Conservation (phyloP, 2,329 filamentous ascomycete genomes). For the Botryotinia globosa region DNA sequence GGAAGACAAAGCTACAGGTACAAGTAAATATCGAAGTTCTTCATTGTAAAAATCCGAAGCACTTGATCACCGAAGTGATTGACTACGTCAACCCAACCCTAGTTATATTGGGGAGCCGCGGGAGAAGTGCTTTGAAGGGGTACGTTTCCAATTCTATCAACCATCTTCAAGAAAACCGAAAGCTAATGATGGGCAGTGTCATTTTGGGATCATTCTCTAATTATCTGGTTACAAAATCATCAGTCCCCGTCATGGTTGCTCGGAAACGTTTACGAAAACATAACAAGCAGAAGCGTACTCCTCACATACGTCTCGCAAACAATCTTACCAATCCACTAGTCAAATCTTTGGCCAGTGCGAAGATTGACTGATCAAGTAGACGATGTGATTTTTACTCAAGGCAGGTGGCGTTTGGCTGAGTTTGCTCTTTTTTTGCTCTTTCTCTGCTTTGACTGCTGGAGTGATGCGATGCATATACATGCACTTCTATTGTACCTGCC, state of each 20-base stretch:
- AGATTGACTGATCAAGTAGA: slow-evolving; percentile 21
- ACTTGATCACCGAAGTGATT: slow-evolving; percentile 96
- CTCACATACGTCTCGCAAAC: slow-evolving; percentile 72
- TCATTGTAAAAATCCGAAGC: slow-evolving; percentile 96
- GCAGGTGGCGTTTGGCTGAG: neutral
- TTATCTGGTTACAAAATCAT: slow-evolving; percentile 94
- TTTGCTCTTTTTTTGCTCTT: neutral
- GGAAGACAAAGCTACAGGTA: slow-evolving; percentile 90
- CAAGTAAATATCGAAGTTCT: slow-evolving; percentile 93
- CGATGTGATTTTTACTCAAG: neutral
- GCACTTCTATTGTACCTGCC: neutral
- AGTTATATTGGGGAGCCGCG: slow-evolving; percentile 88
- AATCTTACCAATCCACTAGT: slow-evolving; percentile 65
- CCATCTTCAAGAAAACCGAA: slow-evolving; percentile 6
- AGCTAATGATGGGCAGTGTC: slow-evolving; percentile 56
- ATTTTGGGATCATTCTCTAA: slow-evolving; percentile 96
- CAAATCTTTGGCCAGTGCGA: slow-evolving; percentile 21
- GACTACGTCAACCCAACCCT: slow-evolving; percentile 88
- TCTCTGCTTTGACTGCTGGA: neutral
- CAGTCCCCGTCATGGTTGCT: slow-evolving; percentile 96
- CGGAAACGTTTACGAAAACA: slow-evolving; percentile 86
- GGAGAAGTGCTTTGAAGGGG: slow-evolving; percentile 90
- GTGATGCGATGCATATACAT: neutral
- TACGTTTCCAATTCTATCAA: slow-evolving; percentile 44
- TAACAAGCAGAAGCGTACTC: slow-evolving; percentile 68